phyloP scores from a whole-genome alignment of 345 rosid species.

The Eucalyptus dawsonii region DNA sequence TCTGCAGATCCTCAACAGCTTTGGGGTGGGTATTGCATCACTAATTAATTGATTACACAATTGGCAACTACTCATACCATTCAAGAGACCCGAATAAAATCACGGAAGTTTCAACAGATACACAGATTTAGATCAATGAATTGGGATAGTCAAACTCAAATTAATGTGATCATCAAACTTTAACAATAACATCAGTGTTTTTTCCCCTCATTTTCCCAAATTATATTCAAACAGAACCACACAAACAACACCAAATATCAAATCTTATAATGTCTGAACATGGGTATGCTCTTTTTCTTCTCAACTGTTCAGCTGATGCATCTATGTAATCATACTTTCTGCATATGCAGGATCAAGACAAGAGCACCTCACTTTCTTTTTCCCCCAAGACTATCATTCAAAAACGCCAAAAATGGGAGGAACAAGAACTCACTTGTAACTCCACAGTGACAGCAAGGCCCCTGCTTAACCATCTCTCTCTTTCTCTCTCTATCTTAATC shows the following conservation, averaged over 20 bases:
- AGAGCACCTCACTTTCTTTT: not conserved
- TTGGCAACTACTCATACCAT: not conserved
- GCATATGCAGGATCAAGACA: not conserved
- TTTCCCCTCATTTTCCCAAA: not conserved
- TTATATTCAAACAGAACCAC: not conserved
- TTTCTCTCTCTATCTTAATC: conserved; percentile 5
- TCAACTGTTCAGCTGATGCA: not conserved
- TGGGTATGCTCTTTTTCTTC: not conserved
- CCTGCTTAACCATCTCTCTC: conserved; percentile 80
- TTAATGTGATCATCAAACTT: not conserved
- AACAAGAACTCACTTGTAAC: conserved; percentile 96
- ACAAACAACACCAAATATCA: not conserved
- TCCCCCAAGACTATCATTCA: not conserved
- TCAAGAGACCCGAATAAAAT: not conserved
- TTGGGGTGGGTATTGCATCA: not conserved
- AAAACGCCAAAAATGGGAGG: conserved; percentile 13
- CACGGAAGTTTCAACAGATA: not conserved
- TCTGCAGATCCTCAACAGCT: not conserved
- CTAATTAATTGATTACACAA: not conserved
- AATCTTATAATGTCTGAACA: not conserved
- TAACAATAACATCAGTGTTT: not conserved
- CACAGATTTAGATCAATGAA: not conserved
- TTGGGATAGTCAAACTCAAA: not conserved
- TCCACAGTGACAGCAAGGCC: conserved; percentile 98
- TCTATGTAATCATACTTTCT: not conserved